phyloP scores from a whole-genome alignment of 257 asterid species.

The Verbena officinalis region DNA sequence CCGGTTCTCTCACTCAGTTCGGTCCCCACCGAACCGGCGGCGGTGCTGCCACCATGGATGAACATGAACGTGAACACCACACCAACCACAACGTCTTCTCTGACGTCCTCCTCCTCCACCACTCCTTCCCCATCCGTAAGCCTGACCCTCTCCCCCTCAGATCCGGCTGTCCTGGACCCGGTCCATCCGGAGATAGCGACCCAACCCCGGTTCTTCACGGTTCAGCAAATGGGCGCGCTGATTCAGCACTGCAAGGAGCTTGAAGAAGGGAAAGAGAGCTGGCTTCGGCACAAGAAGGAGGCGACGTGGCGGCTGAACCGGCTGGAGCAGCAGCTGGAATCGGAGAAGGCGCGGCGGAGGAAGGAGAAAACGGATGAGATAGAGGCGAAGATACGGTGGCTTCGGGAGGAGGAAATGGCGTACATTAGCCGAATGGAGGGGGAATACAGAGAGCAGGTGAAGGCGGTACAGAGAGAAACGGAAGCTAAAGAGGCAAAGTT shows the following conservation, averaged over 20 bases:
- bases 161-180: constrained; percentile 50
- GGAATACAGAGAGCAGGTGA: constrained; percentile 65
- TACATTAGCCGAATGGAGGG: constrained; percentile 58
- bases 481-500: constrained; percentile 68
- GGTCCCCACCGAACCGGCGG: constrained; percentile 30
- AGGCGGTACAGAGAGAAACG: constrained; percentile 60
- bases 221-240: constrained; percentile 51
- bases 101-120: constrained; percentile 46
- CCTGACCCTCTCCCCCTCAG: constrained; percentile 68
- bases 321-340: constrained; percentile 75
- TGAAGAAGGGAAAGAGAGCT: constrained; percentile 69
- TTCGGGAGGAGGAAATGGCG: constrained; percentile 63
- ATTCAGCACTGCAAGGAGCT: constrained; percentile 60
- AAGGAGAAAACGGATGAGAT: constrained; percentile 64
- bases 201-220: constrained; percentile 33
- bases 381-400: constrained; percentile 49
- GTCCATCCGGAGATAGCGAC: constrained; percentile 29
- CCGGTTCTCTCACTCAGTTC: constrained; percentile 53
- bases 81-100: constrained; percentile 47
- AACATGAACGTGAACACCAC: constrained; percentile 35
- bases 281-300: constrained; percentile 73
- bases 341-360: constrained; percentile 69
- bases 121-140: constrained; percentile 71
- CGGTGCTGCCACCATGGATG: constrained; percentile 54
- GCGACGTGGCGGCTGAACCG: constrained; percentile 77